phyloP scores from a whole-genome alignment of 129 eudicot species.

The Mikania micrantha region DNA sequence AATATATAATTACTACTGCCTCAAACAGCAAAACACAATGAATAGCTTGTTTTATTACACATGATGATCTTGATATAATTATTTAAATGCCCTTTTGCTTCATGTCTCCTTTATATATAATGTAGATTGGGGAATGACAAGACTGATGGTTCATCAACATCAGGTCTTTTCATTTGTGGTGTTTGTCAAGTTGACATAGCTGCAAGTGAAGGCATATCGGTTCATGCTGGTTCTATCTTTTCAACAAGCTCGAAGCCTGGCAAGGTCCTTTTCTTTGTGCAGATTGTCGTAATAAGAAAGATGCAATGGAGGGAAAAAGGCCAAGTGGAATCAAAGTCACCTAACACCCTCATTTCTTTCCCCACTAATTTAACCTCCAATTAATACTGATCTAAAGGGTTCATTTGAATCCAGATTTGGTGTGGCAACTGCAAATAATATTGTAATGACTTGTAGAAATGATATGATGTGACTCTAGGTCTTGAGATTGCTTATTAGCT shows the following conservation, averaged over 20 bases:
- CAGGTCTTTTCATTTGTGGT: constrained; percentile 64
- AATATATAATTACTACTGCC: background rate
- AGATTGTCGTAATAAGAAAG: constrained; percentile 72
- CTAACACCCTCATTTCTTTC: background rate
- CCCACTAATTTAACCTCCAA: constrained; percentile 15
- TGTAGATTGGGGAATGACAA: constrained; percentile 75
- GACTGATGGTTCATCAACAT: constrained; percentile 29
- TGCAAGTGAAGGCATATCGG: constrained; percentile 79
- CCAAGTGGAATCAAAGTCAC: constrained; percentile 70
- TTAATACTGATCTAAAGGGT: constrained; percentile 13
- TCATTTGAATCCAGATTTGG: constrained; percentile 19
- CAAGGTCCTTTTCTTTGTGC: constrained; percentile 91
- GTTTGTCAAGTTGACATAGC: constrained; percentile 80
- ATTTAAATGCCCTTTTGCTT: background rate
- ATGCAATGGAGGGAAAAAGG: constrained; percentile 94
- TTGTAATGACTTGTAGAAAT: constrained; percentile 19
- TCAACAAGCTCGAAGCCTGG: constrained; percentile 88
- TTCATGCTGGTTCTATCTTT: constrained; percentile 88
- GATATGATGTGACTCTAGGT: constrained; percentile 14
- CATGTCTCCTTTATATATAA: background rate
- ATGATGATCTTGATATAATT: background rate
- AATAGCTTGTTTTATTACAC: background rate
- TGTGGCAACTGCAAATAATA: constrained; percentile 16
- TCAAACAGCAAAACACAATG: background rate
- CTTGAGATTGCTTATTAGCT: background rate